These are phyloP conservation scores for Codiaeum variegatum DNA, from an alignment of 441 rosid genomes.

Conservation along the genomic window DNA sequence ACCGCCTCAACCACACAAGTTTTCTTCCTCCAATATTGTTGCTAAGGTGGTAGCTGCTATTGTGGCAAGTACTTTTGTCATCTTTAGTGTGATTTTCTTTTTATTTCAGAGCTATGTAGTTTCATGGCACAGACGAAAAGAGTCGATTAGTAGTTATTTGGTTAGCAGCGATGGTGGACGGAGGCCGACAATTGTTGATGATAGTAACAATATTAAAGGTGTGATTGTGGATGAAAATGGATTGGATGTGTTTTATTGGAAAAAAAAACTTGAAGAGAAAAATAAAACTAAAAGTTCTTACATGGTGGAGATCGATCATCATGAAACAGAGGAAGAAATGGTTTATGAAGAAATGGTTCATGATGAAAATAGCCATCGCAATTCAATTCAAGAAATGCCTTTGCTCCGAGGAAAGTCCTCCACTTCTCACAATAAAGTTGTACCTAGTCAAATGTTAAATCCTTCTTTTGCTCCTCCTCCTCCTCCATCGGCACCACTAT, in stretches of 20 bases:
- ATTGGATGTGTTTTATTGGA: slow-evolving; percentile 81
- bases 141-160: slow-evolving; percentile 7
- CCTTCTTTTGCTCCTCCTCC: slow-evolving; percentile 32
- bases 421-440: slow-evolving; percentile 40
- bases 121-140: slow-evolving; percentile 29
- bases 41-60: slow-evolving; percentile 63
- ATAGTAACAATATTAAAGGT: slow-evolving; percentile 42
- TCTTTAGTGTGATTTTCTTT: slow-evolving; percentile 56
- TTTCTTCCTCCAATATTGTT: slow-evolving; percentile 31
- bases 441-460: slow-evolving; percentile 33
- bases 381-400: slow-evolving; percentile 47
- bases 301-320: slow-evolving; percentile 19
- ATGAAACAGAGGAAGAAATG: slow-evolving; percentile 17
- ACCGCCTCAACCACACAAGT: slow-evolving; percentile 4
- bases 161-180: slow-evolving; percentile 19
- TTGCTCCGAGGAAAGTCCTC: slow-evolving; percentile 69
- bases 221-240: slow-evolving; percentile 78
- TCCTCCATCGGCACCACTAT: slow-evolving; percentile 34
- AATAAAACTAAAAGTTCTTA: slow-evolving; percentile 28
- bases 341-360: slow-evolving; percentile 17
- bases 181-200: slow-evolving; percentile 21
- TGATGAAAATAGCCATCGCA: no score
- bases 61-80: slow-evolving; percentile 53
- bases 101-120: slow-evolving; percentile 30
- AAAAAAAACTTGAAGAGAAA: slow-evolving; percentile 44